Conservation (phyloP, 1,284 basidiomycete species). For the Ustilago shanxiensis region DNA sequence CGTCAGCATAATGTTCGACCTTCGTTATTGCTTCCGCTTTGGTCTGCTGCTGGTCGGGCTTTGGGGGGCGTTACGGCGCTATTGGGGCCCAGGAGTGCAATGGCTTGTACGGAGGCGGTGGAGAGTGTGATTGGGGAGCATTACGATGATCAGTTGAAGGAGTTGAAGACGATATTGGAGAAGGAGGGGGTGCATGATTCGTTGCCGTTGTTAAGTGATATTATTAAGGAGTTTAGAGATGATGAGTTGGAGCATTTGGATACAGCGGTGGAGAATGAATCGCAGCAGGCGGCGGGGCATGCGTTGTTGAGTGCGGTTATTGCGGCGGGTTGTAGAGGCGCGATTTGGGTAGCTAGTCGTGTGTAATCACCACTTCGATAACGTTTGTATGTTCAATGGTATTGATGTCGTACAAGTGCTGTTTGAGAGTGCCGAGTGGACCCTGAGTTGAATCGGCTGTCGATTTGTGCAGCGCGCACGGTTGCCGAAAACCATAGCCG, state of each 20-base stretch:
- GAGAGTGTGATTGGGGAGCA: constrained; percentile 98
- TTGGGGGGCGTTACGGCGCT: constrained; percentile 87
- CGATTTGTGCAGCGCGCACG: not conserved
- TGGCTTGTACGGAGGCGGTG: constrained; percentile 98
- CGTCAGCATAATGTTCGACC: constrained; percentile 86
- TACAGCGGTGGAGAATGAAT: constrained; percentile 88
- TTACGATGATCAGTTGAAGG: constrained; percentile 80
- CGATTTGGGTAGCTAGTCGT: constrained; percentile 81
- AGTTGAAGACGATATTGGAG: constrained; percentile 46
- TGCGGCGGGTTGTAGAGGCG: constrained; percentile 86
- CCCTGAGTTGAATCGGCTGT: constrained; percentile 3
- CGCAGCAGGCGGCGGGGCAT: constrained; percentile 91
- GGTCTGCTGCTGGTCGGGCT: constrained; percentile 85
- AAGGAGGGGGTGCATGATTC: constrained; percentile 74
- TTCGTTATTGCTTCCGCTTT: constrained; percentile 84
- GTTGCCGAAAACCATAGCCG: not conserved
- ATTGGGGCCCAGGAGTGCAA: constrained; percentile 91
- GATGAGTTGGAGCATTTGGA: constrained; percentile 95
- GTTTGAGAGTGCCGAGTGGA: not conserved
- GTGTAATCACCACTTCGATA: constrained; percentile 27
- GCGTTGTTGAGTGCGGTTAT: constrained; percentile 87
- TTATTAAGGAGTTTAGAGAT: constrained; percentile 89
- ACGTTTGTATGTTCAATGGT: too few relatives aligned
- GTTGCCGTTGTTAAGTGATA: constrained; percentile 79
- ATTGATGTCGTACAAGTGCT: not conserved